These are phyloP conservation scores for Fraxinus floribunda DNA, from an alignment of 305 asterid species.

Conservation along the genomic window DNA sequence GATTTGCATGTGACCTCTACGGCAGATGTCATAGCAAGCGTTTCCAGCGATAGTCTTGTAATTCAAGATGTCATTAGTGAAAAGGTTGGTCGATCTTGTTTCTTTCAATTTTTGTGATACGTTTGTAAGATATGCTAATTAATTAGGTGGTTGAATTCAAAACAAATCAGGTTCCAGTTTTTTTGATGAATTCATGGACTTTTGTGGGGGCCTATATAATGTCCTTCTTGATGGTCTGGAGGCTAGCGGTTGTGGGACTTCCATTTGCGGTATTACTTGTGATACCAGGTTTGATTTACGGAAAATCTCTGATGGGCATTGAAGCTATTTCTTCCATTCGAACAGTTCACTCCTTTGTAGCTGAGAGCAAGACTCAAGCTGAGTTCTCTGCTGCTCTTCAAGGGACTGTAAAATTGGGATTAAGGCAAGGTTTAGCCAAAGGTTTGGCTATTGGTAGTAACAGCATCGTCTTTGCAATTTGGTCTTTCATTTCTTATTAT, in stretches of 20 bases:
- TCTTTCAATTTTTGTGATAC: background rate
- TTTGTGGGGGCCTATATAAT: constrained; percentile 66
- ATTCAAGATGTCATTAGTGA: constrained; percentile 90
- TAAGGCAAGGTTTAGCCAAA: constrained; percentile 82
- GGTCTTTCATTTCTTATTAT: constrained; percentile 84
- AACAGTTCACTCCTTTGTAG: constrained; percentile 83
- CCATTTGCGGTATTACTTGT: constrained; percentile 65
- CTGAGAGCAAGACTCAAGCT: constrained; percentile 56
- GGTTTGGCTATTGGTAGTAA: constrained; percentile 93
- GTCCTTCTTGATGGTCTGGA: constrained; percentile 74
- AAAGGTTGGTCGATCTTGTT: constrained; percentile 42
- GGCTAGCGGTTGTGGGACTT: constrained; percentile 71
- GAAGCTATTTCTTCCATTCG: constrained; percentile 80
- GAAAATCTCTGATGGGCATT: constrained; percentile 69
- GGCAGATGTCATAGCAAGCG: constrained; percentile 78
- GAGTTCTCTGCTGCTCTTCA: constrained; percentile 71
- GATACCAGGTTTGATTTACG: constrained; percentile 88
- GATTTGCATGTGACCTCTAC: constrained; percentile 87
- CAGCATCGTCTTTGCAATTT: constrained; percentile 77
- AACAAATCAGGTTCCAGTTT: constrained; percentile 59
- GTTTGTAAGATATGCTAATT: background rate
- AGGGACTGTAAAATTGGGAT: constrained; percentile 71
- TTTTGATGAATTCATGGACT: constrained; percentile 71
- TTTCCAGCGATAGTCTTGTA: constrained; percentile 82
- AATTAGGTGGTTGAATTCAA: background rate